phyloP scores from a whole-genome alignment of 2,329 filamentous ascomycete species.

The Monilinia vaccinii-corymbosi region DNA sequence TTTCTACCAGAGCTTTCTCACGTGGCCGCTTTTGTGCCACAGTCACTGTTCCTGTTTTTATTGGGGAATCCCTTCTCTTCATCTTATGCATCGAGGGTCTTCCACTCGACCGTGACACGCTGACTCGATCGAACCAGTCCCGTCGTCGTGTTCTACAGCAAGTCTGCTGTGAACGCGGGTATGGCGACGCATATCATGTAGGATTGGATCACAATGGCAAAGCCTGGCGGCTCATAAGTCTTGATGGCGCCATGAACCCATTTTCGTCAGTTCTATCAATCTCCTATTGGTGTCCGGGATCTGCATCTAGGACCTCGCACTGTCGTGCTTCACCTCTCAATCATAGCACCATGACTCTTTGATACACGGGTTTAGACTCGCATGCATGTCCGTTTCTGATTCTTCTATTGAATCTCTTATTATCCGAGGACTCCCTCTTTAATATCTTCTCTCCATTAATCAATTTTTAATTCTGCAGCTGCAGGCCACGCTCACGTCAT shows the following conservation, averaged over 20 bases:
- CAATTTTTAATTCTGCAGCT: slow-evolving; percentile 21
- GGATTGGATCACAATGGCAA: neutral
- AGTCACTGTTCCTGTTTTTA: neutral
- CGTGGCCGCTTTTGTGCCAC: neutral
- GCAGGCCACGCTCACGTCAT: slow-evolving; percentile 25
- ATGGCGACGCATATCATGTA: neutral
- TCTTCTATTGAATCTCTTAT: slow-evolving; percentile 11
- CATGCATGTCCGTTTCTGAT: slow-evolving; percentile 19
- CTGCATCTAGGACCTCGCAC: slow-evolving; percentile 14
- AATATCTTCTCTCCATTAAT: slow-evolving; percentile 12
- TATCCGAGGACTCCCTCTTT: slow-evolving; percentile 13
- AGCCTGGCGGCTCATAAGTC: slow-evolving; percentile 4
- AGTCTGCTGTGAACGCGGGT: neutral
- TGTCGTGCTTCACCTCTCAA: slow-evolving; percentile 16
- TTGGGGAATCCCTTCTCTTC: neutral
- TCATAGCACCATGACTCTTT: slow-evolving; percentile 16
- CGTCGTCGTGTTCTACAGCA: neutral
- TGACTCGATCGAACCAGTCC: neutral
- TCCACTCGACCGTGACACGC: neutral
- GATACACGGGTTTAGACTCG: slow-evolving; percentile 19
- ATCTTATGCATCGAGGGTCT: slow-evolving; percentile 5
- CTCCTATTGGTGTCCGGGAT: slow-evolving; percentile 11
- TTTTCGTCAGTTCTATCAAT: slow-evolving; percentile 13
- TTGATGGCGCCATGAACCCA: slow-evolving; percentile 17
- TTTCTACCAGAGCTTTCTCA: neutral